A percentile compares a stretch with the other conserved stretches of the same genome.
Conservation (phyloP, 305 asterid genomes). For the Fraxinus baroniana region DNA sequence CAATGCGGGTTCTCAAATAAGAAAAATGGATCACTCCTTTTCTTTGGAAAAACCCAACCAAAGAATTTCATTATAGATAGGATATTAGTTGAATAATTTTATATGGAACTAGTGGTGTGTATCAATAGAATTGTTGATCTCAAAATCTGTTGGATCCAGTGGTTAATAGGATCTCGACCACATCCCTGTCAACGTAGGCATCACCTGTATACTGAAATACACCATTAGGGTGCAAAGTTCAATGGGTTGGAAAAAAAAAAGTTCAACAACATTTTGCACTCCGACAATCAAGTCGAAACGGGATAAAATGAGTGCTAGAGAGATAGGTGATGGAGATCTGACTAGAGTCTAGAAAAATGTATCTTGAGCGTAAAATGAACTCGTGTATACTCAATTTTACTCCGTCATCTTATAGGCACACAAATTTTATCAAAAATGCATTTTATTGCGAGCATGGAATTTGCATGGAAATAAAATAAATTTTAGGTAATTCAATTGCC, state of each 20-base stretch:
- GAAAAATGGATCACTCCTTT: not conserved
- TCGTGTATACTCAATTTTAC: not conserved
- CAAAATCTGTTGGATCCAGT: not conserved
- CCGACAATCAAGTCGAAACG: not conserved
- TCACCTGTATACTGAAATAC: not conserved
- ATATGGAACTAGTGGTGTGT: not conserved
- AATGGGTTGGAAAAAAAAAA: not conserved
- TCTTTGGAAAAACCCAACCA: not conserved
- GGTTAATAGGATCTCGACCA: not conserved
- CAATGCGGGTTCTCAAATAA: not conserved
- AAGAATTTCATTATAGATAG: not conserved
- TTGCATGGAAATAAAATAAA: not conserved
- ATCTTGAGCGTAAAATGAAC: not conserved
- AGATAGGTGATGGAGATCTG: not conserved
- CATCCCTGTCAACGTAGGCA: not conserved
- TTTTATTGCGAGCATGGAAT: not conserved
- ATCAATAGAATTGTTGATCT: not conserved
- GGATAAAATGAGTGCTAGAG: not conserved
- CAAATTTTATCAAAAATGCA: not conserved
- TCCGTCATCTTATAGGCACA: not conserved
- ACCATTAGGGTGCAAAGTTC: not conserved
- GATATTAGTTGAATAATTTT: not conserved
- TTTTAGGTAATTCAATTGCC: not conserved
- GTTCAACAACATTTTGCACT: not conserved
- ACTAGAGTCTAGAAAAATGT: not conserved